These are phyloP conservation scores for Wallacemonas sp. DNA, from an alignment of 208 protist species.

Conservation along the genomic window DNA sequence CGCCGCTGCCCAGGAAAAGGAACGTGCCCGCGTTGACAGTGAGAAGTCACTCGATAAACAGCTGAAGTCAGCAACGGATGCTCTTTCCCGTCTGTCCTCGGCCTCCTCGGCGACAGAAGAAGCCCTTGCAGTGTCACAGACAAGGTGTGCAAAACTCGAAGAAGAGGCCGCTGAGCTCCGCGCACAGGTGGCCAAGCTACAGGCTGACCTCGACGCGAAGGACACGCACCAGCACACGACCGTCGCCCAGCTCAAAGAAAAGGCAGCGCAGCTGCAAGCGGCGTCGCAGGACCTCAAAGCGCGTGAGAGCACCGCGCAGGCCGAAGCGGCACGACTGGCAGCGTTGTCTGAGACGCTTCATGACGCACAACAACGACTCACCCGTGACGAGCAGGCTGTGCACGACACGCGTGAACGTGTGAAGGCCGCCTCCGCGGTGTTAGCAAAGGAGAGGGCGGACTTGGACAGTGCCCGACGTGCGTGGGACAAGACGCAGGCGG, in stretches of 20 bases:
- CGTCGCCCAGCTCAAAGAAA: conserved; percentile 6
- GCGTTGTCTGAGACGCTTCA: not conserved
- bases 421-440: not conserved
- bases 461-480: not conserved
- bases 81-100: too few relatives aligned
- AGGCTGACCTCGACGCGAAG: conserved; percentile 6
- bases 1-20: too few relatives aligned
- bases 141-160: too few relatives aligned
- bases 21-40: too few relatives aligned
- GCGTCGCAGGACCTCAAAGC: conserved; percentile 12
- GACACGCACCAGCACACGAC: conserved; percentile 10
- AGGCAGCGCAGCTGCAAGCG: conserved; percentile 10
- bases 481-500: not conserved
- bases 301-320: not conserved
- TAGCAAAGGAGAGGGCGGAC: not conserved
- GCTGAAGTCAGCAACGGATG: too few relatives aligned
- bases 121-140: too few relatives aligned
- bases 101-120: too few relatives aligned
- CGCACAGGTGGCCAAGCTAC: conserved; percentile 1
- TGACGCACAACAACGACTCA: not conserved
- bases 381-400: not conserved
- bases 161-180: not conserved
- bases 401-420: not conserved
- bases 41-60: too few relatives aligned
- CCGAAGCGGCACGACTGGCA: not conserved